These are phyloP conservation scores for Penicillium riverlandense DNA, from an alignment of 495 filamentous ascomycete genomes.

Conservation along the genomic window DNA sequence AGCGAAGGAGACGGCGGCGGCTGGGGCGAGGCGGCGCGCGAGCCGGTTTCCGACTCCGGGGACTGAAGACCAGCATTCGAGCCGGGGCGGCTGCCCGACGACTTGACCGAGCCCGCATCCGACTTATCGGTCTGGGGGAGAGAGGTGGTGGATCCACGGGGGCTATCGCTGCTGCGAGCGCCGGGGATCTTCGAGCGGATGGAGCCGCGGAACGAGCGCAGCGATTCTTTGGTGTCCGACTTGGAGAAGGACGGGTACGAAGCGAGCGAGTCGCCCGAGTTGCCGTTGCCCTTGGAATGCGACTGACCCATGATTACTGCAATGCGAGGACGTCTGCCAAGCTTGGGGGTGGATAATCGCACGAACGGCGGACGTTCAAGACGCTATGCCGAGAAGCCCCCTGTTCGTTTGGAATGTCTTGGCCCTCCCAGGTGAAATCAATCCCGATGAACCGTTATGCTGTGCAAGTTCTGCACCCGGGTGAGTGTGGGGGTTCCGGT, in stretches of 20 bases:
- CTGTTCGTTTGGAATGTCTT: slow-evolving; percentile 34
- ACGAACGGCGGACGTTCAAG: slow-evolving; percentile 20
- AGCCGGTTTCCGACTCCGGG: slow-evolving; percentile 29
- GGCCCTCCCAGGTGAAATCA: slow-evolving; percentile 8
- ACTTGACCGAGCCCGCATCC: slow-evolving; percentile 67
- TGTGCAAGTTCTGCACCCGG: too few relatives aligned
- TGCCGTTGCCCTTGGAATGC: slow-evolving; percentile 68
- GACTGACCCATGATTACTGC: slow-evolving; percentile 75
- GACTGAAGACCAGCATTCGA: slow-evolving; percentile 32
- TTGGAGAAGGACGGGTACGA: slow-evolving; percentile 88
- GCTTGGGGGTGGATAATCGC: slow-evolving; percentile 19
- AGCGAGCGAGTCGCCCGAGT: slow-evolving; percentile 52
- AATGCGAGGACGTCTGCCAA: slow-evolving; percentile 32
- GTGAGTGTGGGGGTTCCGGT: too few relatives aligned
- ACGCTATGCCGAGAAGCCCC: slow-evolving; percentile 18
- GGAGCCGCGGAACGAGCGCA: slow-evolving; percentile 71
- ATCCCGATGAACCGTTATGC: neutral
- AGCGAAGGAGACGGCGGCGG: slow-evolving; percentile 88
- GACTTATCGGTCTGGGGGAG: slow-evolving; percentile 62
- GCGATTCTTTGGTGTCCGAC: slow-evolving; percentile 91
- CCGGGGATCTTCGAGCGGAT: slow-evolving; percentile 71
- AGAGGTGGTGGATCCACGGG: slow-evolving; percentile 60
- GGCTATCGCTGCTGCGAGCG: slow-evolving; percentile 61
- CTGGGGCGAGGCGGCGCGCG: slow-evolving; percentile 46
- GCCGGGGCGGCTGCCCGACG: slow-evolving; percentile 48